Conservation (phyloP, 139 green algal species). For the Tetradesmus obliquus region DNA sequence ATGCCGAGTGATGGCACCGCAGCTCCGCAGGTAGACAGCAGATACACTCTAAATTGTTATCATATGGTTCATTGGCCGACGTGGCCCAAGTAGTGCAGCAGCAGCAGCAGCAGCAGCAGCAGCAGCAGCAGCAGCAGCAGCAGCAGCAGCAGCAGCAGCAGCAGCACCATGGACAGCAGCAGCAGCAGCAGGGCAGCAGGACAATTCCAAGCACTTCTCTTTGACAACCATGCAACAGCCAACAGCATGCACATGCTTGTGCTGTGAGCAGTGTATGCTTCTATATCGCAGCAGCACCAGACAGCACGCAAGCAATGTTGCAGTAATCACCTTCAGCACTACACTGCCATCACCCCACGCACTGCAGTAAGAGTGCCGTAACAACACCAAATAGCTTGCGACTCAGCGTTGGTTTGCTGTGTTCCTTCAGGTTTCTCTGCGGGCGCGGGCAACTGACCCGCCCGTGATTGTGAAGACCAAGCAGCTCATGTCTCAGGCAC, state of each 20-base stretch:
- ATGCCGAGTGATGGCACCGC: not conserved
- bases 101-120: not conserved
- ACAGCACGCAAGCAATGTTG: too few relatives aligned
- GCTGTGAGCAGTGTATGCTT: too few relatives aligned
- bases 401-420: too few relatives aligned
- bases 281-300: too few relatives aligned
- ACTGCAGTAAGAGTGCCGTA: not conserved
- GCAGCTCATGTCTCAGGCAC: slow-evolving; percentile 57
- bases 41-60: too few relatives aligned
- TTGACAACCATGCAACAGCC: too few relatives aligned
- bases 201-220: not conserved
- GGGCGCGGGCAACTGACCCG: slow-evolving; percentile 74
- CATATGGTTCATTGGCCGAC: too few relatives aligned
- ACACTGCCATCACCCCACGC: too few relatives aligned
- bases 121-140: not conserved
- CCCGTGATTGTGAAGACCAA: slow-evolving; percentile 83
- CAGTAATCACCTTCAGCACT: too few relatives aligned
- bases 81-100: too few relatives aligned
- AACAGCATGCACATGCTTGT: too few relatives aligned
- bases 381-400: too few relatives aligned
- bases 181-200: not conserved
- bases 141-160: not conserved
- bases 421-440: slow-evolving; percentile 59
- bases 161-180: not conserved
- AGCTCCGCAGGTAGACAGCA: not conserved